These are phyloP conservation scores for Hordeum marinum DNA, from an alignment of 176 grass and related monocot genomes.

Conservation along the genomic window DNA sequence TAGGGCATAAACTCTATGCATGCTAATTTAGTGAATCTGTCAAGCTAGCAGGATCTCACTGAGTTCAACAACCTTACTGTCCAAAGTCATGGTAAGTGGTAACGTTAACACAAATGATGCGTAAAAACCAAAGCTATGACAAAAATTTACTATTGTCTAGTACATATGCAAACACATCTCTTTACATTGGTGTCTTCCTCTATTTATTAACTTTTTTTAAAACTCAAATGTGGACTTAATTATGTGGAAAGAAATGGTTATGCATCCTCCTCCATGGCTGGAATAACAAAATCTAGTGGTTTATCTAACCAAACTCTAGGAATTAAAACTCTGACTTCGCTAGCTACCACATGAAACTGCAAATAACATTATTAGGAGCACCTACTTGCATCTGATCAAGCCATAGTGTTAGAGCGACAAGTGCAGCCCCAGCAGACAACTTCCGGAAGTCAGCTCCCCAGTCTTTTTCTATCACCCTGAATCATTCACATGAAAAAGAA, in stretches of 20 bases:
- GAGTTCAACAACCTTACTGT: neutral
- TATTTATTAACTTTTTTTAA: neutral
- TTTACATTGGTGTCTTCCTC: neutral
- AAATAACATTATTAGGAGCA: conserved; percentile 20
- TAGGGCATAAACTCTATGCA: neutral
- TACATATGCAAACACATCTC: neutral
- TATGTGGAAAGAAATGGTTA: neutral
- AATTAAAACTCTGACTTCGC: neutral
- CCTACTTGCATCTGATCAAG: conserved; percentile 94
- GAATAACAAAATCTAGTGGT: neutral
- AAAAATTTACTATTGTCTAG: neutral
- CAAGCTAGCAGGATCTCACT: neutral
- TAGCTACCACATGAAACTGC: neutral
- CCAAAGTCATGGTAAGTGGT: neutral
- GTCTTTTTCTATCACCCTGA: conserved; percentile 72
- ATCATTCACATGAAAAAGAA: conserved; percentile 8
- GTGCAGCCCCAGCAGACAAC: conserved; percentile 87
- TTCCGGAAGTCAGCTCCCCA: conserved; percentile 88
- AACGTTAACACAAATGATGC: neutral
- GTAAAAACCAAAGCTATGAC: neutral
- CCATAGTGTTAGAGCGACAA: conserved; percentile 82
- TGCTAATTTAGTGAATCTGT: neutral
- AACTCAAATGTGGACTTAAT: neutral
- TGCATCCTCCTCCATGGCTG: neutral
- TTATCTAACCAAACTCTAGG: neutral